phyloP scores from a whole-genome alignment of 768 basidiomycete genomes.

The Pholiota microspora region DNA sequence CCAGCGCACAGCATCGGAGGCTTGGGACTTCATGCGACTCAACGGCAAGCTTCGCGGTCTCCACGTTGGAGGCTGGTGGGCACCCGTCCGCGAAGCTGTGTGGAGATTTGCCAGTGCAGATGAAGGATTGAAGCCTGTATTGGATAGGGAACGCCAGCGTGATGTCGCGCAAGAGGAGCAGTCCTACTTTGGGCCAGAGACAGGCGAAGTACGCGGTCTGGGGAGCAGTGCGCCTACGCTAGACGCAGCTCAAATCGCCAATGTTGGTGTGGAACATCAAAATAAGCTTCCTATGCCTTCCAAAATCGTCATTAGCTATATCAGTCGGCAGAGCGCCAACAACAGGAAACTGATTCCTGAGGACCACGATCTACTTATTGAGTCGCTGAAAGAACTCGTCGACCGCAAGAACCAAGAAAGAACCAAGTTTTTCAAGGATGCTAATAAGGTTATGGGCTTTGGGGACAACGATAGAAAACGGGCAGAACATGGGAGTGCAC shows the following conservation, averaged over 20 bases:
- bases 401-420: slow-evolving; percentile 31
- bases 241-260: slow-evolving; percentile 6
- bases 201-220: slow-evolving; percentile 14
- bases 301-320: slow-evolving; percentile 67
- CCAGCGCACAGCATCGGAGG: slow-evolving; percentile 72
- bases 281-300: slow-evolving; percentile 38
- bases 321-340: slow-evolving; percentile 57
- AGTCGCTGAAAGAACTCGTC: slow-evolving; percentile 49
- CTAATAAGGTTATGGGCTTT: slow-evolving; percentile 4
- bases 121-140: slow-evolving; percentile 12
- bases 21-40: slow-evolving; percentile 50
- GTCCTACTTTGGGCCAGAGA: slow-evolving; percentile 12
- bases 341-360: slow-evolving; percentile 51
- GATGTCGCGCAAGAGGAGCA: not conserved
- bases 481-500: slow-evolving; percentile 24
- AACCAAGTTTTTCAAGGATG: slow-evolving; percentile 11
- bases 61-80: slow-evolving; percentile 71
- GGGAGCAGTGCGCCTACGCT: slow-evolving; percentile 1
- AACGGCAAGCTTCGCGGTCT: slow-evolving; percentile 33
- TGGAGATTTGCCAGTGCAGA: slow-evolving; percentile 60
- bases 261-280: slow-evolving; percentile 25
- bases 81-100: slow-evolving; percentile 63
- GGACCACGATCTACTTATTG: slow-evolving; percentile 56
- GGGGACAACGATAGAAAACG: slow-evolving; percentile 11
- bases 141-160: not conserved